phyloP scores from a whole-genome alignment of 1,284 basidiomycete genomes.

The Ceratobasidium sp. region DNA sequence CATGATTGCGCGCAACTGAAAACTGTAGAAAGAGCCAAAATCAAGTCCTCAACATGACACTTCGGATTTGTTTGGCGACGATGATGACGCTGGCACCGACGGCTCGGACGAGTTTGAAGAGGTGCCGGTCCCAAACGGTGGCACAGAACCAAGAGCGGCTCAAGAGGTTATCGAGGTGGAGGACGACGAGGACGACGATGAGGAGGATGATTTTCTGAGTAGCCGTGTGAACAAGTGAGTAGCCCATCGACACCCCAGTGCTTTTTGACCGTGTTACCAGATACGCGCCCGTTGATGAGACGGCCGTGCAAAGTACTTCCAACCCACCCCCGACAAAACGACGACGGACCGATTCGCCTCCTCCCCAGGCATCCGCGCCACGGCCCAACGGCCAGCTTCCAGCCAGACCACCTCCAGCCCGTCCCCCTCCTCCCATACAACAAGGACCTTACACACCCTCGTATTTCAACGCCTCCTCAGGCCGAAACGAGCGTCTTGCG shows the following conservation, averaged over 20 bases:
- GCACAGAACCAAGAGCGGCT: slow-evolving; percentile 1
- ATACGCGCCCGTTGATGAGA: slow-evolving; percentile 11
- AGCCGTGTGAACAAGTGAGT: slow-evolving; percentile 36
- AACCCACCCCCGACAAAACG: slow-evolving; percentile 17
- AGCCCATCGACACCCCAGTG: background rate
- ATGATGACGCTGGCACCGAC: slow-evolving; percentile 25
- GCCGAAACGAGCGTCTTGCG: slow-evolving; percentile 61
- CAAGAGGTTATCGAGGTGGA: slow-evolving; percentile 22
- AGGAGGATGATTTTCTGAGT: slow-evolving; percentile 40
- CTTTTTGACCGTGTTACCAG: slow-evolving; percentile 4
- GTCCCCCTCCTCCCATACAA: slow-evolving; percentile 2
- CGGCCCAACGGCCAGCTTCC: slow-evolving; percentile 20
- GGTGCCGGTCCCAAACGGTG: slow-evolving; percentile 38
- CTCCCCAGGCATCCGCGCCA: slow-evolving; percentile 9
- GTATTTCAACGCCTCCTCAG: slow-evolving; percentile 12
- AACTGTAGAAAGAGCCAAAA: slow-evolving; percentile 12
- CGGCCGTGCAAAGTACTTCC: background rate
- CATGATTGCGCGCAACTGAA: background rate
- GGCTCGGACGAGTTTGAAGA: slow-evolving; percentile 38
- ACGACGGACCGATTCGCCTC: slow-evolving; percentile 27
- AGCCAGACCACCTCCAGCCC: background rate
- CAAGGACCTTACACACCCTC: slow-evolving; percentile 21
- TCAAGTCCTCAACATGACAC: slow-evolving; percentile 22
- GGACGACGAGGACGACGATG: slow-evolving; percentile 33
- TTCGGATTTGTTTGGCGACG: slow-evolving; percentile 28